phyloP scores from a whole-genome alignment of 2,329 filamentous ascomycete species.

The Scedosporium boydii region DNA sequence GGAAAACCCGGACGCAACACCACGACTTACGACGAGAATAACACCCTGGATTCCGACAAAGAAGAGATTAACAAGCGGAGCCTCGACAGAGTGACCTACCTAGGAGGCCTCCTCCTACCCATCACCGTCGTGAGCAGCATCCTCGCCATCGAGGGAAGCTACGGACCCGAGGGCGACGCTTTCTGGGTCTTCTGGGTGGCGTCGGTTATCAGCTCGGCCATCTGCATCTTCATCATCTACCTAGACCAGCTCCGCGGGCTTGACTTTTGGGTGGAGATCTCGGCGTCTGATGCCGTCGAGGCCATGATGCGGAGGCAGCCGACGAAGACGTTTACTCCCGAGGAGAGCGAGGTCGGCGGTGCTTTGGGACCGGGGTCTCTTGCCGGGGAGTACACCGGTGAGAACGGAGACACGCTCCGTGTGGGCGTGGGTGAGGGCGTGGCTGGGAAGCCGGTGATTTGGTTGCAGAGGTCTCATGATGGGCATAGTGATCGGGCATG shows the following conservation, averaged over 20 bases:
- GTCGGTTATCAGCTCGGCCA: slow-evolving; percentile 25
- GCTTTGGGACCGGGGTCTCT: too few relatives aligned
- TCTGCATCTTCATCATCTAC: slow-evolving; percentile 35
- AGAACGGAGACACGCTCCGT: slow-evolving; percentile 19
- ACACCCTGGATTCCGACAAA: not conserved
- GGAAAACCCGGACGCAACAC: too few relatives aligned
- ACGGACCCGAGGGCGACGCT: slow-evolving; percentile 26
- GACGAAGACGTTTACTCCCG: not conserved
- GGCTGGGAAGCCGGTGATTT: slow-evolving; percentile 14
- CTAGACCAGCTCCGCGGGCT: slow-evolving; percentile 28
- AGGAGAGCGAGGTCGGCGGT: not conserved
- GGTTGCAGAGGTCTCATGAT: slow-evolving; percentile 18
- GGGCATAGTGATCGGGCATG: slow-evolving; percentile 25
- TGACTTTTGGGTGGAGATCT: slow-evolving; percentile 21
- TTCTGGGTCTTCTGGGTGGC: slow-evolving; percentile 43
- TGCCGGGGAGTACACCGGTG: slow-evolving; percentile 17
- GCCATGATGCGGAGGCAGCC: slow-evolving; percentile 8
- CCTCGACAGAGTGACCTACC: slow-evolving; percentile 34
- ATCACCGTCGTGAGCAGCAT: slow-evolving; percentile 37
- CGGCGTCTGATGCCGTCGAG: slow-evolving; percentile 16
- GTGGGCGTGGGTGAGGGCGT: slow-evolving; percentile 16
- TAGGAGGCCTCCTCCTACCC: slow-evolving; percentile 38
- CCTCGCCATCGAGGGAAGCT: slow-evolving; percentile 35
- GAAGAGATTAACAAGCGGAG: slow-evolving; percentile 1
- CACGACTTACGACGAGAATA: not conserved